Base-by-base conservation (phyloP, 176 grass and related monocot species). In the Melocanna baccifera region DNA sequence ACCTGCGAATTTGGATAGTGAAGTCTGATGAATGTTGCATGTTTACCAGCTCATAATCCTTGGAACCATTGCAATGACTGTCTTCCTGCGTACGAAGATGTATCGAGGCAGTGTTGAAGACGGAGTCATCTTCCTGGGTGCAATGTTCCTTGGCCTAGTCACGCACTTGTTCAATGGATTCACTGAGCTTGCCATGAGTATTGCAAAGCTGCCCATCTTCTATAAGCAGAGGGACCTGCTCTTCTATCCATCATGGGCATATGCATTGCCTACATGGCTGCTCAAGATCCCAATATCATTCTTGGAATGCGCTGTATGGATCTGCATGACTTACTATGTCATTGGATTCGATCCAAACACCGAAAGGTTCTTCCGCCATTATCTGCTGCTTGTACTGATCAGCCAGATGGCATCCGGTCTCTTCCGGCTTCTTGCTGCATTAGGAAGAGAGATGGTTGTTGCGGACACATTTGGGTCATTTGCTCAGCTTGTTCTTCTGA, bases 91-190 rank as follows among this genome's bases (percentile, higher is more conserved):
- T 29, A 98, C 91, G 2, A 69, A 88, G 59, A 98, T 98, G 95
- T 92, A 69, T 79, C 82, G 85, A 34, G 40, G 16, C 37, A 42
- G 9, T 26, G 28, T 86, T 0, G 92, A 98, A 64, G 92, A 98
- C 81, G 95, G 95, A 47, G 87, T 90, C 3, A 93, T 98, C 75
- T 98, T 76, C 69, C 65, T 98, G 41, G 95, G 95, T 14, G 95
- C 95, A 7, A 91, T 98, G 89, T 98, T 98, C 86, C 85, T 98
- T 86, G 95, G 95, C 28, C 78, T 98, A 69, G 92, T 98, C 64
- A 98, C 95, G n/a, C 92, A 94, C 88, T 71, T 95, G 55, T 95
- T 98, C 45, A 98, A 98, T 87, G 95, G 89, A 56, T 93, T 98
- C n/a, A 80, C 89, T 6, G 95, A 98, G 62, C 95, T 98, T 5